These are phyloP conservation scores for Fusarium napiforme DNA, from an alignment of 2,329 filamentous ascomycete genomes.

Conservation along the genomic window DNA sequence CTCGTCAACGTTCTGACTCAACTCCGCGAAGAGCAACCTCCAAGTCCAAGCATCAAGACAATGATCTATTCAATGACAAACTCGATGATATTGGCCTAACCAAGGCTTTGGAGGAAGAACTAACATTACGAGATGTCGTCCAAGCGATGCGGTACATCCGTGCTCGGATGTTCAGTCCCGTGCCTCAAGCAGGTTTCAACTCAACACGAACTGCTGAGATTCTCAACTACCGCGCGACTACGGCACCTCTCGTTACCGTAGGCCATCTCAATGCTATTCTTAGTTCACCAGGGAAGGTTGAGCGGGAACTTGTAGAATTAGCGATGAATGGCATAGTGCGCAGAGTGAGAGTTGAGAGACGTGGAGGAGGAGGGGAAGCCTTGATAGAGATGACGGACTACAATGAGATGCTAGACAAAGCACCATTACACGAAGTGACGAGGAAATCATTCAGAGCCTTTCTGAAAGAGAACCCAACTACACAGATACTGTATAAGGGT, in stretches of 20 bases:
- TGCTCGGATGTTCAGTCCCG: slow-evolving; percentile 69
- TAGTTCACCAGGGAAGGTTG: slow-evolving; percentile 69
- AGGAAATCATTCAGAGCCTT: slow-evolving; percentile 63
- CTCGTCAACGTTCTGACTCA: slow-evolving; percentile 32
- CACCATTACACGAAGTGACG: slow-evolving; percentile 54
- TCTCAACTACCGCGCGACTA: slow-evolving; percentile 66
- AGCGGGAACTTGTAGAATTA: slow-evolving; percentile 74
- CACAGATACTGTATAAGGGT: slow-evolving; percentile 44
- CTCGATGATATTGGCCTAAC: slow-evolving; percentile 71
- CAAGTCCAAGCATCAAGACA: slow-evolving; percentile 39
- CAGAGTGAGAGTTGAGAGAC: slow-evolving; percentile 70
- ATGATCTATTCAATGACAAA: slow-evolving; percentile 53
- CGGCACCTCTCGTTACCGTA: slow-evolving; percentile 73
- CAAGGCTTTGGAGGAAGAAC: slow-evolving; percentile 63
- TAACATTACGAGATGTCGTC: slow-evolving; percentile 68
- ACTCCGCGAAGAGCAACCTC: slow-evolving; percentile 43
- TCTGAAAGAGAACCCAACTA: slow-evolving; percentile 62
- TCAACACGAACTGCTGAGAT: slow-evolving; percentile 71
- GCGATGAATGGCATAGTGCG: slow-evolving; percentile 66
- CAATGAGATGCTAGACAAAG: slow-evolving; percentile 57
- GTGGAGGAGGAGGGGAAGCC: slow-evolving; percentile 71
- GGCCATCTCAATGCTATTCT: slow-evolving; percentile 74
- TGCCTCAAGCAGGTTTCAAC: slow-evolving; percentile 73
- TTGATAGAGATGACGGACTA: slow-evolving; percentile 69
- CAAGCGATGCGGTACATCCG: slow-evolving; percentile 74